Base-by-base conservation (phyloP, 2,329 filamentous ascomycete genomes). In the Pyricularia pennisetigena region DNA sequence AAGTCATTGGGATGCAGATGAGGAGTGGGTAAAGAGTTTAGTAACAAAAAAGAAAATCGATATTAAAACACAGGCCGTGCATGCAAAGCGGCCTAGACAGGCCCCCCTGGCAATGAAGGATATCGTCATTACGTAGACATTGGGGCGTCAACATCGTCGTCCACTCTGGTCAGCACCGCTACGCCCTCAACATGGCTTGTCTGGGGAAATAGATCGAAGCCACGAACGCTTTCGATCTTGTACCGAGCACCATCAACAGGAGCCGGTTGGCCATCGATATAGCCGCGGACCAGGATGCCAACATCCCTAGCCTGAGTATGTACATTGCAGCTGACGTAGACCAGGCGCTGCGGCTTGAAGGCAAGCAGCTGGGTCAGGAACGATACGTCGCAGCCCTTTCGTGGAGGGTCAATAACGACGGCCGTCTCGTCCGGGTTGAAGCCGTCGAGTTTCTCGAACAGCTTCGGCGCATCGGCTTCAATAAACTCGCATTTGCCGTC, bases 171-270 rank as follows among this genome's bases (percentile, higher is more conserved):
- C 72, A 90, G 75, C 41, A 90, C 84, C 4, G 86, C 87, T 59
- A 90, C 87, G 64, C 88, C 87, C 75, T 91, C 88, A 0, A 90
- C 88, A 74, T 91, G 88, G 1, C 85, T 84, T 24, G 88, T 90
- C 79, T 98, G 94, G 14, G 95, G 95, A 79, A 99, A 99, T 79
- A 99, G 98, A 77, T 99, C 95, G 75, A 98, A 98, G 0, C 94
- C 95, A 65, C 90, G 85, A 64, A 99, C 79, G 75, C 91, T 97
- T 83, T 98, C 94, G 76, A 99, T 91, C 77, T 90, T 87, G 79
- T 97, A 99, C 70, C 84, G 80, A 26, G 79, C 79, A 75, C 72
- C 74, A 66, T 72, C 72, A 64, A 69, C 70, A 28, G 70, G 75
- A 63, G 78, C 74, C 57, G 73, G 68, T 20, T 76, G 70, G 70